Base-by-base conservation (phyloP, 805 yeast genomes). In the Yarrowia divulgata region DNA sequence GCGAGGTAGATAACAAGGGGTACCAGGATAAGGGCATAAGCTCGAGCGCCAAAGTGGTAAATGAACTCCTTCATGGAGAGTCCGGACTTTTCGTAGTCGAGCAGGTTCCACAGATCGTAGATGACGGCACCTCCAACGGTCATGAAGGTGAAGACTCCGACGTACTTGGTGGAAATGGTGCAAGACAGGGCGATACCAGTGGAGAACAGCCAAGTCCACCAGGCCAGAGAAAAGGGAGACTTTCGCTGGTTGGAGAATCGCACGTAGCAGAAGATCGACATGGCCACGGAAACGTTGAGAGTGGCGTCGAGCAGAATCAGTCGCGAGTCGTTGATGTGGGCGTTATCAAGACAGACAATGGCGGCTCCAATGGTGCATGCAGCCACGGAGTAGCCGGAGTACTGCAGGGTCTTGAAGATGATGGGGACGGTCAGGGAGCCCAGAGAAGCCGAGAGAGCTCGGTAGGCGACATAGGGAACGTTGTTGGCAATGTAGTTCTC, bases 141-240 rank as follows among this genome's bases (percentile, higher is more conserved):
- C 62, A 88, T 83, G 78, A 89, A 95, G 0, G 98, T 93, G 82
- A 95, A 90, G 9, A 90, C 90, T 79, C 99, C 99, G 52, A 95
- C 97, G 79, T 95, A 93, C 77, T 95, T 95, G 70, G 98, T 95
- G 55, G 97, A 90, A 70, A 95, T 94, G 40, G 95, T 98, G 77
- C 94, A 88, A 0, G 98, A 91, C 70, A 95, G 84, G 0, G 94
- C 83, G 9, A 91, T 81, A 48, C 99, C 99, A 7, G 98, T 94
- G 55, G 86, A 79, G 35, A 83, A 76, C 60, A 95, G 83, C 99
- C 99, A 95, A 63, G 81, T 80, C 88, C 95, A 91, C 99, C 99
- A 95, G 69, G 81, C 72, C 49, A 73, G 73, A 16, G 90, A 75
- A 77, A 91, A 94, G 12, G 98, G 91, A 29, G 75, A 74, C 62